These are phyloP conservation scores for Taphrina flavorubra DNA, from an alignment of 1,139 yeast genomes.

Conservation along the genomic window DNA sequence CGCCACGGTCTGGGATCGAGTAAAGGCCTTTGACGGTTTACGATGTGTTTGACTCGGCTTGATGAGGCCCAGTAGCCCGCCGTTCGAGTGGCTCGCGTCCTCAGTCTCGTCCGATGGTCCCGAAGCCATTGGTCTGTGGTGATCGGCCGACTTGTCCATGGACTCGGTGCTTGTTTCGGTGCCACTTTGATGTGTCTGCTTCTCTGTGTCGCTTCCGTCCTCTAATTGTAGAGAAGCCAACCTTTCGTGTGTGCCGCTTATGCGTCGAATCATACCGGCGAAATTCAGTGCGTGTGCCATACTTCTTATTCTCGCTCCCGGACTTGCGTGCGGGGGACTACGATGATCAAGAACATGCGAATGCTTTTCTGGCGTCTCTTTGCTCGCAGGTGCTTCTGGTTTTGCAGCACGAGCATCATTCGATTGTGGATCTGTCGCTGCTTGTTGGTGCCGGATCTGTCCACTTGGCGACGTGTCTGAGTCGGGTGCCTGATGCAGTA, in stretches of 20 bases:
- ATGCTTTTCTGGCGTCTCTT: background rate
- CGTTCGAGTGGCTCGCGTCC: slow-evolving; percentile 29
- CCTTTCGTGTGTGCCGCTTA: slow-evolving; percentile 14
- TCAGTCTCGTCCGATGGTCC: slow-evolving; percentile 27
- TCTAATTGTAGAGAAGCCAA: background rate
- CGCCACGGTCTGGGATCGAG: slow-evolving; percentile 50
- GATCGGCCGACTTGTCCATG: background rate
- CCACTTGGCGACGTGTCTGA: background rate
- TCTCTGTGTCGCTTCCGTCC: background rate
- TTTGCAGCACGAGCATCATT: background rate
- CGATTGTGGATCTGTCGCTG: background rate
- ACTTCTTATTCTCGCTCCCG: slow-evolving; percentile 1
- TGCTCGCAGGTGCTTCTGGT: background rate
- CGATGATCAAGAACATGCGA: background rate
- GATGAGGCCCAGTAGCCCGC: slow-evolving; percentile 22
- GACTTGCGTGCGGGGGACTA: background rate
- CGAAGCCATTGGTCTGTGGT: slow-evolving; percentile 4
- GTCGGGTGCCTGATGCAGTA: background rate
- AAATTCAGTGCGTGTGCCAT: slow-evolving; percentile 25
- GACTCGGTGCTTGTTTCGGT: background rate
- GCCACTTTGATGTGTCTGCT: background rate
- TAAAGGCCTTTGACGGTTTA: slow-evolving; percentile 50
- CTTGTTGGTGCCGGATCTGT: background rate
- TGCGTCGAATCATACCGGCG: slow-evolving; percentile 18
- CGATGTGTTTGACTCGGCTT: slow-evolving; percentile 44